Percentiles rank a stretch among this genome's conserved stretches.
phyloP scores from a whole-genome alignment of 176 grass and related monocot species.

The Tillandsia fasciculata region DNA sequence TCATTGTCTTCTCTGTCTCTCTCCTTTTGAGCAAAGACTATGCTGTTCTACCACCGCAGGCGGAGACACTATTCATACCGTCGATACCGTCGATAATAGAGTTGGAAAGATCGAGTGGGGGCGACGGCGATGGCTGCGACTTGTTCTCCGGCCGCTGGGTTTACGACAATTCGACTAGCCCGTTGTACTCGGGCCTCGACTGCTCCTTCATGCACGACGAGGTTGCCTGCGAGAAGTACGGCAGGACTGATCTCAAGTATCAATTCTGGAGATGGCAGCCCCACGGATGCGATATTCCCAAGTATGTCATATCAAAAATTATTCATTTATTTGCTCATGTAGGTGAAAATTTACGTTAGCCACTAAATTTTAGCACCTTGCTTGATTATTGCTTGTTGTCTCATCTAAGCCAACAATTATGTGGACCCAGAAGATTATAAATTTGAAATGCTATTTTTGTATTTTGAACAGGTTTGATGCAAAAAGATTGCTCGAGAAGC shows the following conservation, averaged over 20 bases:
- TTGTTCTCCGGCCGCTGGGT: conserved; percentile 14
- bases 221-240: conserved; percentile 18
- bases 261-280: conserved; percentile 21
- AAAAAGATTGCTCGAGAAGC: not conserved
- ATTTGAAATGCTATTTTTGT: too few species aligned
- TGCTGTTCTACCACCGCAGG: not conserved
- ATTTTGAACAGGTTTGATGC: conserved; percentile 9
- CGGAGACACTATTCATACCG: too few species aligned
- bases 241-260: conserved; percentile 12
- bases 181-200: not conserved
- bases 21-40: conserved; percentile 35
- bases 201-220: conserved; percentile 18
- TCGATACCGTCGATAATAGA: too few species aligned
- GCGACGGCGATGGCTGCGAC: not conserved
- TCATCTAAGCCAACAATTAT: too few species aligned
- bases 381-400: too few species aligned
- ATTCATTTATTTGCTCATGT: too few species aligned
- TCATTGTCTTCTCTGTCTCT: conserved; percentile 34
- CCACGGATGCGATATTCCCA: conserved; percentile 5
- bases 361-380: too few species aligned
- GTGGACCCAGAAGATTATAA: too few species aligned
- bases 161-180: not conserved
- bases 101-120: not conserved
- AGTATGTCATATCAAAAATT: not conserved
- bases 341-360: too few species aligned